phyloP scores from a whole-genome alignment of 1,284 basidiomycete genomes.

The Flammula alnicola region DNA sequence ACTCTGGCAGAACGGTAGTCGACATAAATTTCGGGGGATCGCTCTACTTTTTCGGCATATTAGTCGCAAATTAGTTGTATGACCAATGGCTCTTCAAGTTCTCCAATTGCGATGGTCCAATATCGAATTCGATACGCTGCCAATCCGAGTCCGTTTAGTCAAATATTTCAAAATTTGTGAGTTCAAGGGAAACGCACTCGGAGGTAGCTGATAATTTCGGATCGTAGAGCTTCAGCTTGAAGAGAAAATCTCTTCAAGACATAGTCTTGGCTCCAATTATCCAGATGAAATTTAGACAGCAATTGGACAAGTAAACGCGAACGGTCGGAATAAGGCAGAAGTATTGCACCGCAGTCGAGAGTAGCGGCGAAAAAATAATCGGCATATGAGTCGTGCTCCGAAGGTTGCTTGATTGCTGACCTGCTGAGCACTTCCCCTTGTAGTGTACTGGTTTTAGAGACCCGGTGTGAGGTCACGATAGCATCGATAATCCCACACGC shows the following conservation, averaged over 20 bases:
- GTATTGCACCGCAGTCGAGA: constrained; percentile 5
- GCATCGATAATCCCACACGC: neutral
- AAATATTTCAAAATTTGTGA: neutral
- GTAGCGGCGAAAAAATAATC: constrained; percentile 9
- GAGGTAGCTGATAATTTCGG: neutral
- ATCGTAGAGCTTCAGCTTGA: neutral
- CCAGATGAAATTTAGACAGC: neutral
- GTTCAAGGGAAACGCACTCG: no score
- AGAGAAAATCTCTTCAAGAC: neutral
- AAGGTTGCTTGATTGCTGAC: neutral
- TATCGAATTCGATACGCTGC: neutral
- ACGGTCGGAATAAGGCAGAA: constrained; percentile 4
- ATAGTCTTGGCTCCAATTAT: neutral
- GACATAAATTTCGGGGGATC: no score
- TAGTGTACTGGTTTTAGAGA: neutral
- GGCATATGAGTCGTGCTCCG: neutral
- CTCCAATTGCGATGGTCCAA: no score
- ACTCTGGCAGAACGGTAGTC: no score
- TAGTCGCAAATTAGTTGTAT: no score
- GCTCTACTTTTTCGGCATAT: no score
- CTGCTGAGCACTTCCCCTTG: neutral
- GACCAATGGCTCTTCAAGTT: no score
- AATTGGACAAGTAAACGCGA: neutral
- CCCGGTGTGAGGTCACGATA: neutral
- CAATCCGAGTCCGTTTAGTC: no score